These are phyloP conservation scores for Leccinum fallax DNA, from an alignment of 1,284 basidiomycete genomes.

Conservation along the genomic window DNA sequence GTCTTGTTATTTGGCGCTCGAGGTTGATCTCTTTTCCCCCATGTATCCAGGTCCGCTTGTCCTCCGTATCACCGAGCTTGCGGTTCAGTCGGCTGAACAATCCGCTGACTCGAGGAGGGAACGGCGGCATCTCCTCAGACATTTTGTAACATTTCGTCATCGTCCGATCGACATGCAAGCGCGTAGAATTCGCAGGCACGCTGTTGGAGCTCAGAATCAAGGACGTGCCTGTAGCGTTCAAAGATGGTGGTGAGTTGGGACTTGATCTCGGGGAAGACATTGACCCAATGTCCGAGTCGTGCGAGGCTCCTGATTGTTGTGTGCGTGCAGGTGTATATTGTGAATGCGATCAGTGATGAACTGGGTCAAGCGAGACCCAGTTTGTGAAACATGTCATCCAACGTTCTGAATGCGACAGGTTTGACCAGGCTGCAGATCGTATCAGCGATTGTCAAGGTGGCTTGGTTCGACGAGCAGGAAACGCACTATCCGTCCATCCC, in stretches of 20 bases:
- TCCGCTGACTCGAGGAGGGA: conserved; percentile 92
- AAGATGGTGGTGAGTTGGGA: conserved; percentile 52
- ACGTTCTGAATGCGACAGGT: conserved; percentile 86
- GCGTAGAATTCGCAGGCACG: conserved; percentile 97
- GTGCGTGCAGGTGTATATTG: conserved; percentile 13
- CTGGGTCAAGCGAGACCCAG: conserved; percentile 57
- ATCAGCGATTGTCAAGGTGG: conserved; percentile 1
- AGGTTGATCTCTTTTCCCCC: conserved; percentile 91
- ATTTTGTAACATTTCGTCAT: conserved; percentile 91
- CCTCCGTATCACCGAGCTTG: conserved; percentile 88
- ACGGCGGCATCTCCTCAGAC: conserved; percentile 99
- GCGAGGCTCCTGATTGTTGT: background rate
- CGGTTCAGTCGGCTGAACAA: conserved; percentile 84
- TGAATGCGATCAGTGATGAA: conserved; percentile 12
- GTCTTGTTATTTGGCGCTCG: conserved; percentile 61
- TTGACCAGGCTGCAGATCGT: conserved; percentile 72
- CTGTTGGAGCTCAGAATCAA: conserved; percentile 98
- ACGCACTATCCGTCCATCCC: conserved; percentile 95
- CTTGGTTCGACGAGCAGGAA: background rate
- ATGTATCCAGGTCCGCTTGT: conserved; percentile 95
- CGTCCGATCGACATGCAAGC: conserved; percentile 80
- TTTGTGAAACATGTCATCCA: conserved; percentile 83
- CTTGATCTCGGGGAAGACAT: no score
- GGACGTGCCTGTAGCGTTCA: conserved; percentile 95
- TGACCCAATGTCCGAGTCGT: conserved; percentile 16